Base-by-base conservation (phyloP, 306 rosid genomes). In the Herpetospermum pedunculosum region DNA sequence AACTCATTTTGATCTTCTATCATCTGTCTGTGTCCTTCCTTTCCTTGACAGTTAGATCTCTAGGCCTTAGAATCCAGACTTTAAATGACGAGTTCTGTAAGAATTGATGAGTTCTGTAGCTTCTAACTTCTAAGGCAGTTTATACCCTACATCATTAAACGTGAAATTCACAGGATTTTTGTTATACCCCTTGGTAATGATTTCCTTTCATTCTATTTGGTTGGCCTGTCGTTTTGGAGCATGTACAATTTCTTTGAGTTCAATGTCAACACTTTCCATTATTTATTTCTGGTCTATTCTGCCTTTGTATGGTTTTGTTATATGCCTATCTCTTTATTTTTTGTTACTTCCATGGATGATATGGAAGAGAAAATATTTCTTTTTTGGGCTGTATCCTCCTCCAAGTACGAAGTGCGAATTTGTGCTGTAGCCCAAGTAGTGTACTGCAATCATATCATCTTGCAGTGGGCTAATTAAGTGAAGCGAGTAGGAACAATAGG, bases 401-500 rank as follows among this genome's bases (percentile, higher is more conserved):
- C 35, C 35, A 35, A 72, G 48, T 19, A 35, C 12, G 47, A 46
- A 23, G 63, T 50, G 15, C 47, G 3, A 32, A 72, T 72, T 71
- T 37, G 35, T 23, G 30, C 14, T 50, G 19, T 52, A 72, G 60
- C 76, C 64, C 64, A 50, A 9, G 34, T 72, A 52, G 32, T 53
- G 46, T 50, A 21, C 60, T 72, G 60, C 76, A 72, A 37, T 28
- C 76, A 34, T 34, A 72, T 49, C 11, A 35, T 72, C 34, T 35
- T 34, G 47, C 58, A 50, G 76, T 72, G 76, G 76, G 48, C 48
- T 49, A 32, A 32, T 47, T 34, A 10, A 34, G 75, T 72, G 76
- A 40, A 50, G 55, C 0, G 37, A 54, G 21, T 44, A 28, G 74
- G 58, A 47, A 46, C 15, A 5, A 29, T 41, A 70, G 11, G 69